A percentile compares a stretch with the other conserved stretches of the same genome.
phyloP scores from a whole-genome alignment of 495 filamentous ascomycete species.

The Neurospora sp. region DNA sequence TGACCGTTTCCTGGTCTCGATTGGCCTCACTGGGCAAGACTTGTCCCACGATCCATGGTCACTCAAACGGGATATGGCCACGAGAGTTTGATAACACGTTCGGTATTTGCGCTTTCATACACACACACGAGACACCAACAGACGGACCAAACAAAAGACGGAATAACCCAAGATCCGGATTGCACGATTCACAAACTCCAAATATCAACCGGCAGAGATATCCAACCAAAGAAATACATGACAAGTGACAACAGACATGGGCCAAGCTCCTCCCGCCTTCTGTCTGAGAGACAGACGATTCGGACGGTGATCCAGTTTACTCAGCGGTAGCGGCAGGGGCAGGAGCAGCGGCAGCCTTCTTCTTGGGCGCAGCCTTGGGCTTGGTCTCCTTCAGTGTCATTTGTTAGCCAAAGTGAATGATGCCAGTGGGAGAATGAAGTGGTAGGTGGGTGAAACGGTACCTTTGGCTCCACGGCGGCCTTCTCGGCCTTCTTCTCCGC shows the following conservation, averaged over 20 bases:
- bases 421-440: not conserved
- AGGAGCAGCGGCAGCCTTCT: slow-evolving; percentile 19
- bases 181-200: not conserved
- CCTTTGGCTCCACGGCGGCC: slow-evolving; percentile 12
- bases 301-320: not conserved
- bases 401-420: not conserved
- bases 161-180: not conserved
- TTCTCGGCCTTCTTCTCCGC: slow-evolving; percentile 17
- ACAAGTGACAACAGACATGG: not conserved
- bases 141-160: not conserved
- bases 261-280: not conserved
- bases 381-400: slow-evolving; percentile 18
- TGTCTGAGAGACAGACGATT: not conserved
- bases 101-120: not conserved
- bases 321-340: slow-evolving; percentile 5
- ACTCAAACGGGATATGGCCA: not conserved
- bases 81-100: not conserved
- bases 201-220: slow-evolving; percentile 7
- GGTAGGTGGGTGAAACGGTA: not conserved
- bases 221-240: slow-evolving; percentile 11
- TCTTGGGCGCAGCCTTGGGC: slow-evolving; percentile 32
- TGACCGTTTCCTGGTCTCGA: not conserved
- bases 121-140: not conserved
- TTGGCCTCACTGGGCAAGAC: not conserved
- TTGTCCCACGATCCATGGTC: not conserved